Conservation (phyloP, 139 green algal species). For the Chlamydomonas sp. region DNA sequence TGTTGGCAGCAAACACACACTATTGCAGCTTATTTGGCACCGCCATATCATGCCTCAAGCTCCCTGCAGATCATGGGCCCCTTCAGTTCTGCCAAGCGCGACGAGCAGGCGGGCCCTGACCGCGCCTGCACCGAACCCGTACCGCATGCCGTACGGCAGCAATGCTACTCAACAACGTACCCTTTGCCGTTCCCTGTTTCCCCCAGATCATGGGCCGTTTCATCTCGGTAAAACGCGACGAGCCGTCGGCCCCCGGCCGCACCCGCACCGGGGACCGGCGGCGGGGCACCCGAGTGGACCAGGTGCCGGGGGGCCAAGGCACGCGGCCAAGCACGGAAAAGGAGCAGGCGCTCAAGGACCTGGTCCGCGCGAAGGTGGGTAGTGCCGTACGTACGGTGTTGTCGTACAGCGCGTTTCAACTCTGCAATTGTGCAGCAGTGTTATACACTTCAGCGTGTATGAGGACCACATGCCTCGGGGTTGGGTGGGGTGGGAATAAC, state of each 20-base stretch:
- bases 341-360: background rate
- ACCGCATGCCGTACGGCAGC: too few species aligned
- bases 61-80: conserved; percentile 29
- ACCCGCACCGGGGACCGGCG: background rate
- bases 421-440: too few species aligned
- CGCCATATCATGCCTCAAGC: conserved; percentile 59
- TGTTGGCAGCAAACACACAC: too few species aligned
- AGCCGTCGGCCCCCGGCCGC: too few species aligned
- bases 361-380: background rate
- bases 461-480: too few species aligned
- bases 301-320: background rate
- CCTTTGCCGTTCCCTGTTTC: conserved; percentile 13
- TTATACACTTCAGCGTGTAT: too few species aligned
- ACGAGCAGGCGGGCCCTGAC: background rate
- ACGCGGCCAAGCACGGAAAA: background rate
- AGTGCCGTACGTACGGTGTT: background rate
- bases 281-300: background rate
- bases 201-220: conserved; percentile 26
- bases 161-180: too few species aligned
- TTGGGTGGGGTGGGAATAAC: too few species aligned
- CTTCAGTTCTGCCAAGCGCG: background rate
- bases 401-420: too few species aligned
- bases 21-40: too few species aligned
- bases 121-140: too few species aligned
- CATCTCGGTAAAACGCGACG: background rate